A percentile compares a stretch with the other conserved stretches of the same genome.
These are phyloP conservation scores for Podospora didyma DNA, from an alignment of 495 filamentous ascomycete genomes.

Conservation along the genomic window DNA sequence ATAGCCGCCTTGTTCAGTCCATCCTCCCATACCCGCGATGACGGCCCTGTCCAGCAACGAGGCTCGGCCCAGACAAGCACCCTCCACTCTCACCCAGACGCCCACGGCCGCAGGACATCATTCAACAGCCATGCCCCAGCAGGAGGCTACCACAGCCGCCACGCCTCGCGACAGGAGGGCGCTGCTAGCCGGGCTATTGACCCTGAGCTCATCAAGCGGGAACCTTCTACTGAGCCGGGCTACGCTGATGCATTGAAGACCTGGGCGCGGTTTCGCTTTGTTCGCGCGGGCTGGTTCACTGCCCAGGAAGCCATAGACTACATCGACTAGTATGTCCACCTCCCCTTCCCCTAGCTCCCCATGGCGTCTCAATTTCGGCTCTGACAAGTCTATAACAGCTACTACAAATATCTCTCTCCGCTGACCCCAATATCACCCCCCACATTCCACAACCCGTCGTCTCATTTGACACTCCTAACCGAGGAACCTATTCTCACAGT, in stretches of 20 bases:
- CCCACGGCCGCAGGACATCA: constrained; percentile 15
- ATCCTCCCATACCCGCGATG: constrained; percentile 23
- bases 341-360: background rate
- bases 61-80: constrained; percentile 13
- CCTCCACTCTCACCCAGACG: constrained; percentile 16
- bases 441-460: constrained; percentile 69
- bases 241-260: constrained; percentile 69
- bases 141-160: constrained; percentile 14
- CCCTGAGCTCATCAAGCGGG: constrained; percentile 31
- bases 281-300: constrained; percentile 93
- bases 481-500: constrained; percentile 91
- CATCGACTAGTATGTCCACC: constrained; percentile 75
- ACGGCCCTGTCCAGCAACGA: background rate
- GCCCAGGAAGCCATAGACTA: constrained; percentile 89
- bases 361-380: background rate
- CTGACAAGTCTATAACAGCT: constrained; percentile 49
- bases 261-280: constrained; percentile 88
- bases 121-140: constrained; percentile 12
- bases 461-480: constrained; percentile 71
- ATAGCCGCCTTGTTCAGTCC: constrained; percentile 10
- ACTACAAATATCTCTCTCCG: constrained; percentile 83
- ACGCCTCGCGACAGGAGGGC: constrained; percentile 19
- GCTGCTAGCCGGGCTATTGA: constrained; percentile 30
- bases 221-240: constrained; percentile 39
- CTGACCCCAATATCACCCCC: constrained; percentile 88